Conservation (phyloP, 2,329 filamentous ascomycete species). For the Beauveria rudraprayagi region DNA sequence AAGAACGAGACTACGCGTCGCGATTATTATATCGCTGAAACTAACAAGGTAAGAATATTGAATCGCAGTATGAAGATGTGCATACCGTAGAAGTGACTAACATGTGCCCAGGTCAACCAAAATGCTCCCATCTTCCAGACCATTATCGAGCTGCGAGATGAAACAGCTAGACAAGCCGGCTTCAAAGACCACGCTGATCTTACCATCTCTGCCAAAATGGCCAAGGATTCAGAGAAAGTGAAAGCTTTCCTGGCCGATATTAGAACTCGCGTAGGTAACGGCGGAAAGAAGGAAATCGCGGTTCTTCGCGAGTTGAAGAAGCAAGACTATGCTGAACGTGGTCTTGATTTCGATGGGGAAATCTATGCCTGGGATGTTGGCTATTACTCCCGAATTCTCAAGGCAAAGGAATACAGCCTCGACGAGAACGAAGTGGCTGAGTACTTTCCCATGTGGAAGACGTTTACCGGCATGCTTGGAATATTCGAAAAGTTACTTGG, state of each 20-base stretch:
- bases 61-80: background rate
- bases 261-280: conserved; percentile 55
- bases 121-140: conserved; percentile 70
- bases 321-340: conserved; percentile 53
- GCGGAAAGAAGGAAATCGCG: conserved; percentile 61
- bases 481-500: conserved; percentile 82
- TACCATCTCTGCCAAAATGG: conserved; percentile 78
- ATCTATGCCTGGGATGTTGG: conserved; percentile 80
- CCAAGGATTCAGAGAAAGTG: conserved; percentile 65
- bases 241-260: conserved; percentile 66
- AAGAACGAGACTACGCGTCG: conserved; percentile 60
- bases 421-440: conserved; percentile 75
- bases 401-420: conserved; percentile 71
- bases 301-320: conserved; percentile 70
- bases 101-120: conserved; percentile 45
- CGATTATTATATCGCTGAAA: conserved; percentile 63
- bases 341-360: conserved; percentile 52
- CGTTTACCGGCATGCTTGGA: conserved; percentile 68
- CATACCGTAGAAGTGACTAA: background rate
- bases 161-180: conserved; percentile 67
- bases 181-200: conserved; percentile 72
- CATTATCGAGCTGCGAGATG: conserved; percentile 65
- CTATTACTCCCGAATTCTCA: conserved; percentile 72
- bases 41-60: conserved; percentile 56
- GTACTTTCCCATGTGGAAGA: conserved; percentile 71